Conservation (phyloP, 441 rosid species). For the Adansonia grandidieri region DNA sequence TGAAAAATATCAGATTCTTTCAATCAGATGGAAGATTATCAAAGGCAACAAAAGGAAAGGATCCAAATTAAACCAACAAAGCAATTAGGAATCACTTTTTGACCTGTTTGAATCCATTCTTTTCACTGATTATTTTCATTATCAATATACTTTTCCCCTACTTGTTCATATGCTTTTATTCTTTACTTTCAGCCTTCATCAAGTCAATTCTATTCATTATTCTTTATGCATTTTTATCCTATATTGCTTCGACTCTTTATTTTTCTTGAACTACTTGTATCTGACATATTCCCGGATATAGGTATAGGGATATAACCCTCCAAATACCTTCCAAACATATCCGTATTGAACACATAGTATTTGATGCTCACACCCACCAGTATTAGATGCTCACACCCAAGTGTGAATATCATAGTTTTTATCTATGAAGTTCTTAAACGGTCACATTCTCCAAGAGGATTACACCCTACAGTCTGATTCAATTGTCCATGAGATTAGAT, state of each 20-base stretch:
- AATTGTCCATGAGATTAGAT: background rate
- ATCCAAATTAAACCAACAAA: background rate
- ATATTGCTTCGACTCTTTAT: too few relatives aligned
- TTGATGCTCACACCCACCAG: too few relatives aligned
- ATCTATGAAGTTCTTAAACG: constrained; percentile 4
- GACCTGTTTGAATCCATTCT: background rate
- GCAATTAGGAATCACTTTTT: background rate
- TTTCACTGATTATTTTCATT: background rate
- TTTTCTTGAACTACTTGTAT: too few relatives aligned
- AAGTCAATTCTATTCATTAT: constrained; percentile 19
- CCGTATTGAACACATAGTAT: too few relatives aligned
- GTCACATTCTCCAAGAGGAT: background rate
- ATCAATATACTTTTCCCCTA: background rate
- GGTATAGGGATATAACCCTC: too few relatives aligned
- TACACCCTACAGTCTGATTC: background rate
- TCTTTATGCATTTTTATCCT: background rate
- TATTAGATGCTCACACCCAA: too few relatives aligned
- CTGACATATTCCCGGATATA: too few relatives aligned
- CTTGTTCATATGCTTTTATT: constrained; percentile 7
- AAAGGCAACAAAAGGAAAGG: background rate
- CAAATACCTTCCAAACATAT: too few relatives aligned
- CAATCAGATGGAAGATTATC: background rate
- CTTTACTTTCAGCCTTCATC: constrained; percentile 20
- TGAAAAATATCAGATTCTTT: constrained; percentile 13
- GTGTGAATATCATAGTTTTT: background rate